Conservation (phyloP, 2,329 filamentous ascomycete genomes). For the Myriosclerotinia curreyana region DNA sequence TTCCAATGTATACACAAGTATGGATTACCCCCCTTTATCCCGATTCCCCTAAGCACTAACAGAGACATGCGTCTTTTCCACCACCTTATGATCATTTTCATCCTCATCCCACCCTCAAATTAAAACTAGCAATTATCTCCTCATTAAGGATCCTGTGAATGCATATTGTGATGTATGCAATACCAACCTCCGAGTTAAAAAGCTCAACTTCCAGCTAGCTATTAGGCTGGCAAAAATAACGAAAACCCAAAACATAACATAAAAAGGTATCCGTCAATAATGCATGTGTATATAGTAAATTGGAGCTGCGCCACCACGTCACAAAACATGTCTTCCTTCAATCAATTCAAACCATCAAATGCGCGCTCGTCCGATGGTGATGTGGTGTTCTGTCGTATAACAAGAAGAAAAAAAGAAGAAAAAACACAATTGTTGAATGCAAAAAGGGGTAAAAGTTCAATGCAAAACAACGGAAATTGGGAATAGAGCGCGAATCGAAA, state of each 20-base stretch:
- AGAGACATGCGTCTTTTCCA: not conserved
- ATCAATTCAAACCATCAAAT: conserved; percentile 17
- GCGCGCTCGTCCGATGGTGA: conserved; percentile 7
- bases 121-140: conserved; percentile 15
- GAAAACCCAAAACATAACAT: conserved; percentile 4
- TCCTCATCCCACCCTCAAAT: conserved; percentile 4
- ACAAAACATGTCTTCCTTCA: conserved; percentile 6
- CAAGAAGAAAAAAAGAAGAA: conserved; percentile 7
- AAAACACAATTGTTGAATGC: conserved; percentile 6
- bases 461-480: conserved; percentile 13
- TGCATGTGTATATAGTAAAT: not conserved
- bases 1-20: conserved; percentile 15
- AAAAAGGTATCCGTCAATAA: conserved; percentile 17
- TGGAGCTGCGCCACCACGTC: not conserved
- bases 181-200: not conserved
- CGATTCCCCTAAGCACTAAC: not conserved
- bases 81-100: not conserved
- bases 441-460: conserved; percentile 6
- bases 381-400: conserved; percentile 11
- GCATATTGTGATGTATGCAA: conserved; percentile 7
- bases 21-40: not conserved
- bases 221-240: conserved; percentile 8
- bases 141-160: conserved; percentile 9
- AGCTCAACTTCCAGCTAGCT: conserved; percentile 3
- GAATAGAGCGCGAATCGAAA: conserved; percentile 11